Conservation (phyloP, 495 filamentous ascomycete species). For the Penicillium flavigenum region DNA sequence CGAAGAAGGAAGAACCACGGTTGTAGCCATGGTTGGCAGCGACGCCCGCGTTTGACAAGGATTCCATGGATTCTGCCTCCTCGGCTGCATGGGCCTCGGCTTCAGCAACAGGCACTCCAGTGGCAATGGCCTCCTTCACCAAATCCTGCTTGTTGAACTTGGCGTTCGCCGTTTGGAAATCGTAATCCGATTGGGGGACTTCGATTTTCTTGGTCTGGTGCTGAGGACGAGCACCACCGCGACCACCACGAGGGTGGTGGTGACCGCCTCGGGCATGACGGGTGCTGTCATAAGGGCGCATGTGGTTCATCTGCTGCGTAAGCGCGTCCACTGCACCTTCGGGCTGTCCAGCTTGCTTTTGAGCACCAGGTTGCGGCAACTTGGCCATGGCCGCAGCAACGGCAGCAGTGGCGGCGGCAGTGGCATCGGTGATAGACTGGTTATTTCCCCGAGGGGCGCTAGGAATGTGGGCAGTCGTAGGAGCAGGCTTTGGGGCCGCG, state of each 20-base stretch:
- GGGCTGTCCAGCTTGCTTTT: slow-evolving; percentile 44
- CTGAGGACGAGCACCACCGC: slow-evolving; percentile 55
- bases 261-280: slow-evolving; percentile 54
- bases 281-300: slow-evolving; percentile 65
- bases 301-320: slow-evolving; percentile 80
- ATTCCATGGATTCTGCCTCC: slow-evolving; percentile 35
- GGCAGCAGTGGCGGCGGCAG: slow-evolving; percentile 77
- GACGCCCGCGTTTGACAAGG: slow-evolving; percentile 31
- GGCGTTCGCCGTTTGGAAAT: slow-evolving; percentile 89
- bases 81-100: slow-evolving; percentile 37
- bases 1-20: slow-evolving; percentile 85
- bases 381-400: slow-evolving; percentile 91
- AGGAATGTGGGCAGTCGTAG: slow-evolving; percentile 37
- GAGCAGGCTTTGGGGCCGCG: slow-evolving; percentile 43
- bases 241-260: slow-evolving; percentile 50
- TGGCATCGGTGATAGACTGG: slow-evolving; percentile 63
- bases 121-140: slow-evolving; percentile 84
- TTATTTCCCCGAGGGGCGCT: slow-evolving; percentile 33
- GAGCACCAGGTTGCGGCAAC: slow-evolving; percentile 52
- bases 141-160: slow-evolving; percentile 98
- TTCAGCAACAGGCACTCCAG: slow-evolving; percentile 66
- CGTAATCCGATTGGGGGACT: slow-evolving; percentile 85
- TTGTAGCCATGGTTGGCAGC: slow-evolving; percentile 59
- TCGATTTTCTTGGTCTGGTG: slow-evolving; percentile 69
- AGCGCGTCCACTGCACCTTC: slow-evolving; percentile 69